These are phyloP conservation scores for Dalbergia oliveri DNA, from an alignment of 306 rosid species.

Conservation along the genomic window DNA sequence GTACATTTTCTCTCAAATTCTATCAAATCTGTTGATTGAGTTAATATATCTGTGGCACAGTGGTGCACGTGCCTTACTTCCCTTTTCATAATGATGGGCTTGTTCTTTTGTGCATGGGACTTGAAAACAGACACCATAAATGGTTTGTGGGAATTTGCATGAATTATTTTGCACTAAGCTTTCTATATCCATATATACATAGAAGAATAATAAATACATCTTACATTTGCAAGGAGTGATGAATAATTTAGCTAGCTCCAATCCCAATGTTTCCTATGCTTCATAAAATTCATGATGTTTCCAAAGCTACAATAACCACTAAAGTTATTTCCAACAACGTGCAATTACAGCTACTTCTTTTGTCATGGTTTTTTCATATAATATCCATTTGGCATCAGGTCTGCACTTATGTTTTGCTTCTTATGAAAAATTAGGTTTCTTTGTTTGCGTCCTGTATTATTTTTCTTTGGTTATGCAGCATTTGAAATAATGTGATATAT, in stretches of 20 bases:
- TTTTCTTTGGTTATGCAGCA: slow-evolving; percentile 16
- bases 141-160: too few relatives aligned
- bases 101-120: too few relatives aligned
- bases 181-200: too few relatives aligned
- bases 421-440: slow-evolving; percentile 14
- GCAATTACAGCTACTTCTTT: background rate
- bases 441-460: slow-evolving; percentile 12
- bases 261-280: background rate
- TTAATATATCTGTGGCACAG: background rate
- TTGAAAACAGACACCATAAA: too few relatives aligned
- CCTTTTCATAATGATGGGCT: background rate
- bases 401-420: background rate
- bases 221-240: too few relatives aligned
- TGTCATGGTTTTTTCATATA: background rate
- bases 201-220: too few relatives aligned
- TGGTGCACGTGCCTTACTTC: background rate
- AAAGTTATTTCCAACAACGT: too few relatives aligned
- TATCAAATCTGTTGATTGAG: background rate
- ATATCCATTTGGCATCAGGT: slow-evolving; percentile 16
- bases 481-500: slow-evolving; percentile 9
- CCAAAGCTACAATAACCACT: background rate
- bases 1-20: background rate
- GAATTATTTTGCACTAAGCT: too few relatives aligned
- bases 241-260: too few relatives aligned
- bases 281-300: background rate